Conservation (phyloP, 2,329 filamentous ascomycete species). For the Paecilomyces niveus region DNA sequence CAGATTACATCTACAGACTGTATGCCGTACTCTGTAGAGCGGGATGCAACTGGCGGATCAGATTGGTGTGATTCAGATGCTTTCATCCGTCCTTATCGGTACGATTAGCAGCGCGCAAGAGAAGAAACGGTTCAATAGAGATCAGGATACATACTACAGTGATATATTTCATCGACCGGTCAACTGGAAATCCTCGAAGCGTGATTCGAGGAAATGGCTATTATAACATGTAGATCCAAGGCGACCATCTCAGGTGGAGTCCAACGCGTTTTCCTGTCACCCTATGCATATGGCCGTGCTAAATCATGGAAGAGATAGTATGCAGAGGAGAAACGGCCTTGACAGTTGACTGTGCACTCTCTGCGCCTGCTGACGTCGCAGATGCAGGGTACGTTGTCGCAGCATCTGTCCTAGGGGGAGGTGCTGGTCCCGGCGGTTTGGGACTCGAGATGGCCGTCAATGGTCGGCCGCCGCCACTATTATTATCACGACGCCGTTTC, state of each 20-base stretch:
- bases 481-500: conserved; percentile 60
- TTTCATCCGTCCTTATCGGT: not conserved
- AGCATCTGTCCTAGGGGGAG: not conserved
- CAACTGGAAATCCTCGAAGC: not conserved
- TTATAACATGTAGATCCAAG: not conserved
- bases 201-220: not conserved
- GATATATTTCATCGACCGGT: not conserved
- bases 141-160: not conserved
- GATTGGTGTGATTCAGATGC: not conserved
- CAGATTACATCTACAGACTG: too few species aligned
- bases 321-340: conserved; percentile 5
- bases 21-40: not conserved
- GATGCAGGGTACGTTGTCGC: not conserved
- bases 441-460: conserved; percentile 12
- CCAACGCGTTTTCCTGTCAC: not conserved
- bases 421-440: not conserved
- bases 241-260: not conserved
- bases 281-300: not conserved
- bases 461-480: conserved; percentile 41
- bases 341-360: not conserved
- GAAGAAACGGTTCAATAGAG: not conserved
- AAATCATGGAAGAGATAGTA: conserved; percentile 5
- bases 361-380: not conserved
- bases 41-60: not conserved
- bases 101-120: not conserved